phyloP scores from a whole-genome alignment of 163 green algal genomes.

The Volvox carteri region DNA sequence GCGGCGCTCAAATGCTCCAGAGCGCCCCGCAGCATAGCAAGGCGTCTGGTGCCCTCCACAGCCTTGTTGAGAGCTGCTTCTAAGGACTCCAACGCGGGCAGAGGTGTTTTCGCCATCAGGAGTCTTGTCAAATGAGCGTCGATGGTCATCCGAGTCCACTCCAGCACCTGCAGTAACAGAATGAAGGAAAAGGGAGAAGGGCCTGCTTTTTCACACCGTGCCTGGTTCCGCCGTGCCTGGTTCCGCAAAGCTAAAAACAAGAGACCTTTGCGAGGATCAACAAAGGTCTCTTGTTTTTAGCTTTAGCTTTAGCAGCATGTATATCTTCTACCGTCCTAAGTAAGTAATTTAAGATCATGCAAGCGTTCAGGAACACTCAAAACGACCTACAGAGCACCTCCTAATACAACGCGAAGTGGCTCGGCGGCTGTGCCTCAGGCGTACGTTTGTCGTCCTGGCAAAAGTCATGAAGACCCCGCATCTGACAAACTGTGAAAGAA shows the following conservation, averaged over 20 bases:
- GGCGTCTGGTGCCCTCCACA: constrained; percentile 46
- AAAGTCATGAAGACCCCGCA: not conserved
- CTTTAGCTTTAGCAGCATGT: too few relatives aligned
- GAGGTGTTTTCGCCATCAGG: constrained; percentile 39
- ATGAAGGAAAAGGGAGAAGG: too few relatives aligned
- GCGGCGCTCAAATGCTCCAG: constrained; percentile 60
- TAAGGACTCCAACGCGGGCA: constrained; percentile 20
- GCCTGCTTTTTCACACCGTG: too few relatives aligned
- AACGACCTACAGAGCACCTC: too few relatives aligned
- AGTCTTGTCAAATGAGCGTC: constrained; percentile 67
- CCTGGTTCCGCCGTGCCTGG: too few relatives aligned
- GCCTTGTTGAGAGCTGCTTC: constrained; percentile 3
- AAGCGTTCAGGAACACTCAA: too few relatives aligned
- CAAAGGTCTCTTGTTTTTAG: too few relatives aligned
- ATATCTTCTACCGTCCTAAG: too few relatives aligned
- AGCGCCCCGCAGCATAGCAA: constrained; percentile 59
- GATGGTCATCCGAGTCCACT: constrained; percentile 63
- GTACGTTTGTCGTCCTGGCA: constrained; percentile 26
- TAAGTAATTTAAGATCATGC: too few relatives aligned
- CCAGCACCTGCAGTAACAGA: constrained; percentile 58
- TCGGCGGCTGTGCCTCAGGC: not conserved
- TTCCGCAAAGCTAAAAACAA: too few relatives aligned
- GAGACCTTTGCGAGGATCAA: too few relatives aligned
- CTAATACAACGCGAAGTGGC: too few relatives aligned
- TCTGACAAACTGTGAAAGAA: constrained; percentile 63